Evolutionary conservation across 2,329 filamentous ascomycete genomes (phyloP).

Genomic region (Byssoonygena ceratinophila): DNA sequence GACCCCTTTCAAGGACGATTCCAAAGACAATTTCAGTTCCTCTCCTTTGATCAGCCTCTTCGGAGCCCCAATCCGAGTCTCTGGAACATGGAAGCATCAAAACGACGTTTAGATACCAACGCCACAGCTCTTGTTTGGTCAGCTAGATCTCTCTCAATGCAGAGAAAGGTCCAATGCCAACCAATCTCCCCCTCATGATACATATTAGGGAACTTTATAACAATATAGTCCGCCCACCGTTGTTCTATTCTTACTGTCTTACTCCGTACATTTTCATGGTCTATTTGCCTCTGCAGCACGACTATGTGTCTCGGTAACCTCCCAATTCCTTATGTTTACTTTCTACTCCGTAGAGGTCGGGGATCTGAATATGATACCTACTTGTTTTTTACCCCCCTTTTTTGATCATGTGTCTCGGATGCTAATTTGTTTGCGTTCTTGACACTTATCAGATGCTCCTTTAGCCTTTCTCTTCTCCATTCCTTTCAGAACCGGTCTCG

Average conservation of each 20-base stretch:
- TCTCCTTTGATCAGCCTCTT: conserved; percentile 2
- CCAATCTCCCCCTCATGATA: not conserved
- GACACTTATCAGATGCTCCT: not conserved
- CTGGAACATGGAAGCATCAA: conserved; percentile 7
- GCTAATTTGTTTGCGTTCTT: not conserved
- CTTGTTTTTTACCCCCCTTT: not conserved
- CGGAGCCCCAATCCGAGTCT: not conserved
- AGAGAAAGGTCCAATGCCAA: not conserved
- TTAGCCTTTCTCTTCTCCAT: not conserved
- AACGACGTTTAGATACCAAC: conserved; percentile 1
- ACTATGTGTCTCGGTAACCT: not conserved
- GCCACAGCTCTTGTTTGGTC: conserved; percentile 3
- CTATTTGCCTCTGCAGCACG: not conserved
- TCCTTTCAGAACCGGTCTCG: not conserved
- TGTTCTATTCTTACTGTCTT: not conserved
- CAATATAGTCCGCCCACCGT: not conserved
- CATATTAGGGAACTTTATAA: conserved; percentile 2
- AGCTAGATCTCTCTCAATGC: not conserved
- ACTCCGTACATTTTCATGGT: not conserved
- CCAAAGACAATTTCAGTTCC: not conserved
- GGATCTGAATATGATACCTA: not conserved
- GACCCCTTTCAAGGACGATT: not conserved
- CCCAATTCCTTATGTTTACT: not conserved
- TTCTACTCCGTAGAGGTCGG: not conserved
- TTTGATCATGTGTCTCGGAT: not conserved